Percentiles rank a stretch among this genome's conserved stretches.
phyloP scores from a whole-genome alignment of 108 stramenopile species.

The Cyclotella kingstonii region DNA sequence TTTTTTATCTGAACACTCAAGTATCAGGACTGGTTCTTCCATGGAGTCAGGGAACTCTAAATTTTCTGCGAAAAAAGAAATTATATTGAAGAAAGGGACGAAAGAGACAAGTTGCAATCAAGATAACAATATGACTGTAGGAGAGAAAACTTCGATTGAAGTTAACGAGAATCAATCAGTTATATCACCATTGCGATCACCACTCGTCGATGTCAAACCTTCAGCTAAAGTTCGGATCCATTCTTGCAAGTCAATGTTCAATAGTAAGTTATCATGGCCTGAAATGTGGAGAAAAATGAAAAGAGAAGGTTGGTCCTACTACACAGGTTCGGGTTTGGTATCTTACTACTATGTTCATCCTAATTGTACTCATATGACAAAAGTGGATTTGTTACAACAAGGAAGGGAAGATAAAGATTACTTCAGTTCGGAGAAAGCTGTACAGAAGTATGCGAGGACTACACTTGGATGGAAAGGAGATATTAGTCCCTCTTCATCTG shows the following conservation, averaged over 20 bases:
- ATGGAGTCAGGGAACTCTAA: too few relatives aligned
- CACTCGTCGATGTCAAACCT: not conserved
- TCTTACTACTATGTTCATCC: conserved; percentile 24
- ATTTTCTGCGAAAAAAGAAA: too few relatives aligned
- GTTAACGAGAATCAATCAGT: not conserved
- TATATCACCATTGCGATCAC: not conserved
- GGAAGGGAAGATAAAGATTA: conserved; percentile 18
- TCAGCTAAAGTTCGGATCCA: not conserved
- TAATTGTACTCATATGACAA: not conserved
- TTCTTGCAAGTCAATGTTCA: not conserved
- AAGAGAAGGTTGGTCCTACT: conserved; percentile 17
- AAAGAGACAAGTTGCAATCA: too few relatives aligned
- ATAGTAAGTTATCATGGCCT: conserved; percentile 5
- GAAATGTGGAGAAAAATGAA: conserved; percentile 21
- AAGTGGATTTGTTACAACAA: conserved; percentile 2
- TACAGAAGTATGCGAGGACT: conserved; percentile 22
- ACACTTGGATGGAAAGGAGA: conserved; percentile 18
- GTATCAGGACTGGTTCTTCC: too few relatives aligned
- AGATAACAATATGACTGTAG: too few relatives aligned
- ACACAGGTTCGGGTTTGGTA: conserved; percentile 8
- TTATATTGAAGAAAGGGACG: too few relatives aligned
- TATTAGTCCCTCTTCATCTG: not conserved
- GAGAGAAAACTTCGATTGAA: not conserved
- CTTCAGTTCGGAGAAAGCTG: conserved; percentile 18
- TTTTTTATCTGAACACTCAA: too few relatives aligned